Conservation (phyloP, 2,329 filamentous ascomycete species). For the Penicillium psychrosexuale region DNA sequence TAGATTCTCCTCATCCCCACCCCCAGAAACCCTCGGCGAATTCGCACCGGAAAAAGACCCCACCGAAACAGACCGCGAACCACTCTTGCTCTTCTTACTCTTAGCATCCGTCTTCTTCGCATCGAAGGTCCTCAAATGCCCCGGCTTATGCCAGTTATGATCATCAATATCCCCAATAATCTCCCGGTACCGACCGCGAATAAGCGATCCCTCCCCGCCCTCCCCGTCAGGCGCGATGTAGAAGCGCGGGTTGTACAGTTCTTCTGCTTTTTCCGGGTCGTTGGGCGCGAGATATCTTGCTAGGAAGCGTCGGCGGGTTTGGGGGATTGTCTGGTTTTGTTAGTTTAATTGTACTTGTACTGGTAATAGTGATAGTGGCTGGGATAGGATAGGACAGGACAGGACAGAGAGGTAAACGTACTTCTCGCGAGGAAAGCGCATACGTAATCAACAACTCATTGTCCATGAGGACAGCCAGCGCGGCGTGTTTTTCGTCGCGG, state of each 20-base stretch:
- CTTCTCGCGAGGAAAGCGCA: conserved; percentile 38
- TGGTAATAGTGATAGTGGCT: too few species aligned
- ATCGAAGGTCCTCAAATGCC: conserved; percentile 3
- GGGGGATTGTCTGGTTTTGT: conserved; percentile 34
- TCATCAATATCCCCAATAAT: conserved; percentile 15
- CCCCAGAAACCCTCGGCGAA: conserved; percentile 7
- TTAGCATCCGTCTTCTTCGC: conserved; percentile 4
- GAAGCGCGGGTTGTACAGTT: conserved; percentile 30
- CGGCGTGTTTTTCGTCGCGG: conserved; percentile 38
- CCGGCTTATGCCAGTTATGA: conserved; percentile 17
- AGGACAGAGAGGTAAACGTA: conserved; percentile 17
- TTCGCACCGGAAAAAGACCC: background rate
- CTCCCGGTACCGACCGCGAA: conserved; percentile 15
- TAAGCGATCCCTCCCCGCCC: conserved; percentile 15
- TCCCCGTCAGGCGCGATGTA: conserved; percentile 18
- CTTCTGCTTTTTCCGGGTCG: conserved; percentile 25
- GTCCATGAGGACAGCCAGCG: conserved; percentile 39
- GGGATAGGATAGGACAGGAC: background rate
- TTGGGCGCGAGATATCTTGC: conserved; percentile 34
- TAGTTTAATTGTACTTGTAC: background rate
- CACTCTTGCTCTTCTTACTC: conserved; percentile 6
- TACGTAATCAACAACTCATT: conserved; percentile 42
- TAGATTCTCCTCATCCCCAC: background rate
- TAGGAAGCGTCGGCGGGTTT: conserved; percentile 38
- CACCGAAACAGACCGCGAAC: background rate